Percentiles rank a stretch among this genome's conserved stretches.
phyloP scores from a whole-genome alignment of 305 asterid genomes.

The Ilex paraguariensis region DNA sequence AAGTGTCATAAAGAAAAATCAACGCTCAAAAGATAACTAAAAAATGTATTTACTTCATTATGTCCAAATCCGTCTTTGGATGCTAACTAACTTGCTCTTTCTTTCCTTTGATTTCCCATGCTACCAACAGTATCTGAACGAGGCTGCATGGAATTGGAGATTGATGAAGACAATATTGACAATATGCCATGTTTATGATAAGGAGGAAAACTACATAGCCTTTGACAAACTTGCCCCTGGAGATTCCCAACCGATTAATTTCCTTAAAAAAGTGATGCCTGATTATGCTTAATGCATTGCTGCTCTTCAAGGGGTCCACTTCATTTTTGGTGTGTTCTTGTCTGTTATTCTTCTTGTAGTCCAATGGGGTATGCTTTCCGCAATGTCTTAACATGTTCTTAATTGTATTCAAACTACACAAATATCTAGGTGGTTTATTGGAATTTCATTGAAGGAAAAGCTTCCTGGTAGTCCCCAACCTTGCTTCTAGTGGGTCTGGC shows the following conservation, averaged over 20 bases:
- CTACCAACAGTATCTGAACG: conserved; percentile 63
- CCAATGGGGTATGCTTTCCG: conserved; percentile 1
- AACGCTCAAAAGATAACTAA: neutral
- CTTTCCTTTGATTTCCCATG: conserved; percentile 10
- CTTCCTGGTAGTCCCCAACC: neutral
- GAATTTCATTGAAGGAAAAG: neutral
- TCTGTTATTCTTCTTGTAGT: neutral
- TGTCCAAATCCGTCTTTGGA: neutral
- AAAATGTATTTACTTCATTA: neutral
- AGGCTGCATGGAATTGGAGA: conserved; percentile 97
- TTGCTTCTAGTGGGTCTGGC: no score
- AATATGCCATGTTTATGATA: conserved; percentile 63
- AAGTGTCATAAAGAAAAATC: neutral
- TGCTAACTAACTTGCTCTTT: conserved; percentile 2
- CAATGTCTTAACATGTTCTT: conserved; percentile 14
- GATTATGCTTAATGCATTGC: conserved; percentile 44
- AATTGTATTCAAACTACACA: neutral
- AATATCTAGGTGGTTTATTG: neutral
- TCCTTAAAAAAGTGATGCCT: conserved; percentile 91
- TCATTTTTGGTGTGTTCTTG: conserved; percentile 3
- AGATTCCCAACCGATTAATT: conserved; percentile 67
- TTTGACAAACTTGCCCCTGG: conserved; percentile 77
- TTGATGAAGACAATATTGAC: conserved; percentile 93
- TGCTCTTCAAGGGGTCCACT: conserved; percentile 11
- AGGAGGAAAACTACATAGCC: conserved; percentile 62